Conservation (phyloP, 306 rosid genomes). For the Acacia melanoxylon region DNA sequence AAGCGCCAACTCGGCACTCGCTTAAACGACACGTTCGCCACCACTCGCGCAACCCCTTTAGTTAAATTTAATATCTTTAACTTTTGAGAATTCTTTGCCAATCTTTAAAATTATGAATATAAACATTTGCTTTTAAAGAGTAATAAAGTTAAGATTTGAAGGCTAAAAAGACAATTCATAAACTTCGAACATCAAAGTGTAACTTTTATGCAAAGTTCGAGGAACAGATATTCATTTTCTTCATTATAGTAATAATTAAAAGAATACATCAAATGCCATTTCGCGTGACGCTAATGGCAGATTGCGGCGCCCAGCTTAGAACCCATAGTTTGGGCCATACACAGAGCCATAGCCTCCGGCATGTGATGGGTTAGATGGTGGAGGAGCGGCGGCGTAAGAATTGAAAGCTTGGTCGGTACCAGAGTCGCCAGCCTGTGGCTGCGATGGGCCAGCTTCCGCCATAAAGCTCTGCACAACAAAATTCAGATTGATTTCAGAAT, state of each 20-base stretch:
- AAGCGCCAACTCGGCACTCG: too few relatives aligned
- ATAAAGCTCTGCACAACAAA: constrained; percentile 78
- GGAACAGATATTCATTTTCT: too few relatives aligned
- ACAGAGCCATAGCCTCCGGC: constrained; percentile 75
- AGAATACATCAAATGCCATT: constrained; percentile 31
- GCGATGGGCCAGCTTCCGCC: constrained; percentile 84
- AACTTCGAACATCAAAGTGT: too few relatives aligned
- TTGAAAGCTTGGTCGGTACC: constrained; percentile 76
- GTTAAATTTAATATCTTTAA: too few relatives aligned
- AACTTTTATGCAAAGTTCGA: too few relatives aligned
- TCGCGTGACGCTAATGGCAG: constrained; percentile 25
- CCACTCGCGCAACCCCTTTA: too few relatives aligned
- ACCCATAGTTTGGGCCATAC: constrained; percentile 87
- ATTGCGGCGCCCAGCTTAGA: constrained; percentile 38
- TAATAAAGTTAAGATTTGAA: neutral
- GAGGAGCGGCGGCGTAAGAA: constrained; percentile 54
- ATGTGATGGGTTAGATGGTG: constrained; percentile 68
- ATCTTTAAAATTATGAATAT: too few relatives aligned
- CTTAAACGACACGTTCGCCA: too few relatives aligned
- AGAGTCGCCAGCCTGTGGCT: constrained; percentile 55
- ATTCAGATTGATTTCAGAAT: constrained; percentile 10
- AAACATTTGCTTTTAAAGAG: neutral
- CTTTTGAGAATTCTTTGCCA: too few relatives aligned
- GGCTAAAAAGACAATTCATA: too few relatives aligned
- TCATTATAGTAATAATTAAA: too few relatives aligned